Base-by-base conservation (phyloP, 1,139 yeast species). In the Groenewaldozyma auringiensis region DNA sequence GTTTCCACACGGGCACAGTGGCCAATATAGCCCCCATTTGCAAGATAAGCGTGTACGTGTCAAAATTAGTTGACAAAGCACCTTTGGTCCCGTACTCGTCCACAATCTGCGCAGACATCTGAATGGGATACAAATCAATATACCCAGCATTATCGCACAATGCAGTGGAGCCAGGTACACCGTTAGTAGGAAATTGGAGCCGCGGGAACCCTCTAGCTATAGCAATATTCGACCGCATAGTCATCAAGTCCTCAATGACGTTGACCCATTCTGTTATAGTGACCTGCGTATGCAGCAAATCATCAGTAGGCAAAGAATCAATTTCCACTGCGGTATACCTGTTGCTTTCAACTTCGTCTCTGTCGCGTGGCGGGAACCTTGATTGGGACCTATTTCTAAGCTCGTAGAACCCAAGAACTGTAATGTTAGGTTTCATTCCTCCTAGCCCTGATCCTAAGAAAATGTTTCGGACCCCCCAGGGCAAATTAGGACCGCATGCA, bases 391-490 rank as follows among this genome's bases (percentile, higher is more conserved):
- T 55, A 39, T 59, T 51, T 9, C 44, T 45, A 39, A 79, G 70
- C 58, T 88, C 95, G 56, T 82, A 85, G 58, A 87, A 87, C 0
- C 96, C 96, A 42, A 89, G 54, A 0, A 92, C 95, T 0, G 96
- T 87, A 46, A 92, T 88, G 61, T 92, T 92, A 1, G 98, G 98
- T 56, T 78, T 82, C 97, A 92, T 92, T 13, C 96, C 96, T 3
- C 98, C 98, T 18, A 92, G 69, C 0, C 98, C 98, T 2, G 95
- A 84, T 0, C 96, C 96, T 52, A 89, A 65, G 49, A 79, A 88
- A 14, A 92, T 88, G 61, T 92, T 89, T 49, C 97, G 70, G 0
- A 87, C 94, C n/a, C 98, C 97, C 96, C 97, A 89, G 0, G 88
- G 83, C 36, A 92, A 71, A 2, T 83, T 75, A 0, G 96, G 92